These are phyloP conservation scores for Wickerhamiella australiensis DNA, from an alignment of 805 yeast genomes.

Conservation along the genomic window DNA sequence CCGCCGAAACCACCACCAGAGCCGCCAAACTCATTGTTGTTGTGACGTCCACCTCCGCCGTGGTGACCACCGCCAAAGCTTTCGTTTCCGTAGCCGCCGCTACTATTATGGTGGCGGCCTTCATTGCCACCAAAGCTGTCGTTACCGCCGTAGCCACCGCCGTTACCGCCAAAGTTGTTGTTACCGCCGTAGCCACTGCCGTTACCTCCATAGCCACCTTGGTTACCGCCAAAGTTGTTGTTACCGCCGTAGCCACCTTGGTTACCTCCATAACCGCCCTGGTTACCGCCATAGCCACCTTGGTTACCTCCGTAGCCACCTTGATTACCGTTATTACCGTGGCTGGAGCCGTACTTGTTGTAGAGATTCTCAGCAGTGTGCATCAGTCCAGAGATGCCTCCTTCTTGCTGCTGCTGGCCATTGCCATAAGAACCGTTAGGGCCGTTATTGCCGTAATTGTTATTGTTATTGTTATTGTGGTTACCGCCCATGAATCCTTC, in stretches of 20 bases:
- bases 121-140: background rate
- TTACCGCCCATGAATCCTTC: slow-evolving; percentile 4
- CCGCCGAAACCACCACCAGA: slow-evolving; percentile 24
- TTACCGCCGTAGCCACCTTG: background rate
- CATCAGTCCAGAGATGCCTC: slow-evolving; percentile 6
- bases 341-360: background rate
- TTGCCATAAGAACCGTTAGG: background rate
- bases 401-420: background rate
- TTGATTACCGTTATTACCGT: background rate
- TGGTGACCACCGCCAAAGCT: slow-evolving; percentile 5
- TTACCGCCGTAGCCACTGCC: background rate
- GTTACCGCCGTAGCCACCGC: background rate
- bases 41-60: slow-evolving; percentile 18
- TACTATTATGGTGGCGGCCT: slow-evolving; percentile 15
- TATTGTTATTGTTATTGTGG: background rate
- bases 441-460: background rate
- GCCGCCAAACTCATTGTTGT: slow-evolving; percentile 19
- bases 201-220: background rate
- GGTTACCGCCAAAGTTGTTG: background rate
- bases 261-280: slow-evolving; percentile 12
- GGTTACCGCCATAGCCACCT: slow-evolving; percentile 19
- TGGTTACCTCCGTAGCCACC: slow-evolving; percentile 5
- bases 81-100: background rate
- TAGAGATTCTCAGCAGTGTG: slow-evolving; percentile 1
- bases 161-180: background rate